Base-by-base conservation (phyloP, 805 yeast species). In the Spathaspora arborariae region DNA sequence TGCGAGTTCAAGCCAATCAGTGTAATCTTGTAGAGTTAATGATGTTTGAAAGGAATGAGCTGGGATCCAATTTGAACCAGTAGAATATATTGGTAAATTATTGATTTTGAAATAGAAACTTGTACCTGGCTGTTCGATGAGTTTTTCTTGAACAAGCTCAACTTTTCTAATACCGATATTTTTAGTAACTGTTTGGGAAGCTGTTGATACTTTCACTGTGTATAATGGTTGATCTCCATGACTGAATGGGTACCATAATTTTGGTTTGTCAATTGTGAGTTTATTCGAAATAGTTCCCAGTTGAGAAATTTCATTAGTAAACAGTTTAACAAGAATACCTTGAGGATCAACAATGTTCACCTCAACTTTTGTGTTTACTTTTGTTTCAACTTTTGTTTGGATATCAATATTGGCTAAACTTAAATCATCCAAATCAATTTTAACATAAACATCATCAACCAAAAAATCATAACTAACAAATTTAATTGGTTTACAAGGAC, bases 31-130 rank as follows among this genome's bases (percentile, higher is more conserved):
- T 2, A 57, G 50, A 5, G 65, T 59, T 8, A 74, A 50, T 13
- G 48, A 47, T 2, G 74, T 64, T 15, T 59, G 59, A 44, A 72
- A 63, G 1, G 70, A 67, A 52, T 75, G 78, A 1, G 68, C 74
- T 1, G 80, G 80, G 42, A 76, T 76, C 80, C 80, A 76, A 52
- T 73, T 66, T 6, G 76, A 68, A 0, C 80, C 80, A 15, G 59
- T 56, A 30, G 57, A 49, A 50, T 62, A 76, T 2, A 71, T 54
- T 5, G 77, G 71, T 6, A 65, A 50, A 40, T 63, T 58, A 51
- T 76, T 76, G 44, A 76, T 57, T 41, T 57, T 58, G 57, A 76
- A 72, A 51, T 67, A 75, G 56, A 76, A 76, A n/a, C 66, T 58
- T 1, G 67, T 52, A 1, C 80, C 80, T 24, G 46, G 48, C 44